Evolutionary conservation across 2,329 filamentous ascomycete genomes (phyloP).

Genomic region (Pseudohalonectria lignicola): DNA sequence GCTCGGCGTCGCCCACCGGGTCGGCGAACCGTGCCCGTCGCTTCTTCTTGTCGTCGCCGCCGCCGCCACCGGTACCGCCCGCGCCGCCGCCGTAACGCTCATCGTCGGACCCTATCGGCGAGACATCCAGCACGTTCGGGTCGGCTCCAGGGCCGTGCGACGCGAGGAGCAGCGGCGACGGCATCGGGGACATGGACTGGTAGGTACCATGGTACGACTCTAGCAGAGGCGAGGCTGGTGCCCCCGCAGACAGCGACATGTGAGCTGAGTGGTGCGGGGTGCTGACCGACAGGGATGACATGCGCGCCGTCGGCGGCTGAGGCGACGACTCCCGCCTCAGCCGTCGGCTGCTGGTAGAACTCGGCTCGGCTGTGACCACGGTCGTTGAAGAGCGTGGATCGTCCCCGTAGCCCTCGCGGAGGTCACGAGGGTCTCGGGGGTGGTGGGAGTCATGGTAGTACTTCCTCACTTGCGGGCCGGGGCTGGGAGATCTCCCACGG

Average conservation of each 20-base stretch:
- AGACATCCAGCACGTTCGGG: conserved; percentile 34
- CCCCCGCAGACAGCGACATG: conserved; percentile 33
- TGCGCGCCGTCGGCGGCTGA: conserved; percentile 34
- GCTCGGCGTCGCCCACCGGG: conserved; percentile 64
- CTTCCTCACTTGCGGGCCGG: conserved; percentile 12
- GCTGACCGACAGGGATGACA: conserved; percentile 41
- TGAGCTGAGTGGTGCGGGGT: conserved; percentile 25
- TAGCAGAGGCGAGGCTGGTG: conserved; percentile 73
- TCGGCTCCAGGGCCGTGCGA: conserved; percentile 29
- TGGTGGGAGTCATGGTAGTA: conserved; percentile 16
- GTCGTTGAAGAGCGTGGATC: conserved; percentile 26
- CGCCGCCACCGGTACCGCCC: no score
- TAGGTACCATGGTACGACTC: conserved; percentile 93
- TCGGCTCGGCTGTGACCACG: conserved; percentile 30
- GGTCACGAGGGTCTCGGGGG: no score
- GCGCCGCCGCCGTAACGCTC: conserved; percentile 22
- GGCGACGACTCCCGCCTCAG: conserved; percentile 30
- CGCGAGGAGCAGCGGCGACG: conserved; percentile 59
- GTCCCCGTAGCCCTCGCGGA: conserved; percentile 15
- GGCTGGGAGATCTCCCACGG: no score
- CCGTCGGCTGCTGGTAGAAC: conserved; percentile 19
- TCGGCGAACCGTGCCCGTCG: conserved; percentile 74
- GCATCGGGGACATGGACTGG: conserved; percentile 91
- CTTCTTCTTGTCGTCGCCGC: no score
- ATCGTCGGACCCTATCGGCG: conserved; percentile 38